Percentiles rank a stretch among this genome's conserved stretches.
Evolutionary conservation across 805 yeast genomes (phyloP).

Genomic region (Candida verbasci): DNA sequence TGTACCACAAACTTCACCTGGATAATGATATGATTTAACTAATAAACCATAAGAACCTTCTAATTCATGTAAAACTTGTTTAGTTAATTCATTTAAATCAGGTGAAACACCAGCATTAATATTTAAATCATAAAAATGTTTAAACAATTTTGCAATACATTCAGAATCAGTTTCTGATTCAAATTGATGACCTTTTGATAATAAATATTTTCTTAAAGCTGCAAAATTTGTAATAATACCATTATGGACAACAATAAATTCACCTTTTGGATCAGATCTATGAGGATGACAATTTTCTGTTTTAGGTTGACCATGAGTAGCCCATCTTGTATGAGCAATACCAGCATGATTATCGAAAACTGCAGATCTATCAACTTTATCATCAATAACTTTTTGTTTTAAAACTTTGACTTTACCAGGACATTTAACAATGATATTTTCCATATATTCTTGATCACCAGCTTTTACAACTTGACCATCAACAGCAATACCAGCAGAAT

Average conservation of each 20-base stretch:
- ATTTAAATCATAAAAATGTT: slow-evolving; percentile 81
- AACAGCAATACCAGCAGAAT: slow-evolving; percentile 93
- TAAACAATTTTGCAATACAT: slow-evolving; percentile 92
- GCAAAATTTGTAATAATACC: slow-evolving; percentile 97
- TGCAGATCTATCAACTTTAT: slow-evolving; percentile 53
- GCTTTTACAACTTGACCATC: slow-evolving; percentile 36
- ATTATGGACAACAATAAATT: slow-evolving; percentile 91
- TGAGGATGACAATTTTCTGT: slow-evolving; percentile 93
- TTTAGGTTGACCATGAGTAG: slow-evolving; percentile 95
- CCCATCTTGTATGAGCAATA: slow-evolving; percentile 99
- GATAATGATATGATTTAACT: slow-evolving; percentile 87
- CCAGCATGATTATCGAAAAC: slow-evolving; percentile 85
- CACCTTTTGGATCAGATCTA: slow-evolving; percentile 75
- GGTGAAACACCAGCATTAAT: slow-evolving; percentile 66
- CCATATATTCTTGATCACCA: slow-evolving; percentile 56
- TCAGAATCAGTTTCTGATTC: slow-evolving; percentile 97
- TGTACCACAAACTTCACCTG: slow-evolving; percentile 93
- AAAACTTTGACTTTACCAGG: slow-evolving; percentile 89
- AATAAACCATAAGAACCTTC: slow-evolving; percentile 97
- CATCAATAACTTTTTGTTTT: slow-evolving; percentile 54
- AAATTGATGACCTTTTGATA: slow-evolving; percentile 74
- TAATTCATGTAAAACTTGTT: slow-evolving; percentile 84
- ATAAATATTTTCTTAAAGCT: slow-evolving; percentile 79
- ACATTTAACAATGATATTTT: slow-evolving; percentile 69
- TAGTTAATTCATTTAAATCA: slow-evolving; percentile 89